Evolutionary conservation across 306 rosid species (phyloP), one percentile per base, ranked within the genome.

Genomic region (Malus orientalis): DNA sequence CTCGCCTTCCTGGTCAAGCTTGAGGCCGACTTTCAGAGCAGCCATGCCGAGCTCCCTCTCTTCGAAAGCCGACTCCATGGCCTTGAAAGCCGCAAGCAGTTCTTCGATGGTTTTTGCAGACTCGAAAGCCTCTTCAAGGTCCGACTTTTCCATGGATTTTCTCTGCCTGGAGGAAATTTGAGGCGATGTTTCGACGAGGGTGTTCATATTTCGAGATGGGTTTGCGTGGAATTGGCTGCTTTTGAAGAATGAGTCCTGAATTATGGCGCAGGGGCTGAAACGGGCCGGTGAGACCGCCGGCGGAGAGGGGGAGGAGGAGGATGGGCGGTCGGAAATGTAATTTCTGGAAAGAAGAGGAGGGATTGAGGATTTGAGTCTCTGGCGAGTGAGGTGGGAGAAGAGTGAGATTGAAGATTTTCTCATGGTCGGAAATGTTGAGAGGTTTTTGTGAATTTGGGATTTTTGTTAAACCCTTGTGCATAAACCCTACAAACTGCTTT

Each of bases 1-100:
- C 85, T 91, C 96, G 74, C 93, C 97, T 84, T 90, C 93, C 16
- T 85, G 97, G 69, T 93, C 97, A 59, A 93, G 85, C 86, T 86
- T 94, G 54, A 91, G 90, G 60, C 96, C 98, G 79, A 94, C 69
- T 76, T 94, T 90, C 81, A 94, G 73, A 70, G 95, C 71, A 85
- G 95, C 97, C 87, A 90, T 81, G 20, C 91, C 97, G 10, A 94
- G 93, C 58, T 91, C 95, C 58, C 79, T 77, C 76, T 91, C 97
- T 8, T 83, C 86, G 47, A 87, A 91, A 72, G 72, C 82, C 6
- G 80, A 71, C 74, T 93, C 91, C 97, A 93, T 93, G 30, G 84
- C 85, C 70, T 86, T 81, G 83, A 93, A 93, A 3, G 89, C 81
- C 38, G 58, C 79, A 72, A 92, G 77, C 97, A 91, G 91, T 80